These are phyloP conservation scores for Hamigera avellanea DNA, from an alignment of 495 filamentous ascomycete species.

Conservation along the genomic window DNA sequence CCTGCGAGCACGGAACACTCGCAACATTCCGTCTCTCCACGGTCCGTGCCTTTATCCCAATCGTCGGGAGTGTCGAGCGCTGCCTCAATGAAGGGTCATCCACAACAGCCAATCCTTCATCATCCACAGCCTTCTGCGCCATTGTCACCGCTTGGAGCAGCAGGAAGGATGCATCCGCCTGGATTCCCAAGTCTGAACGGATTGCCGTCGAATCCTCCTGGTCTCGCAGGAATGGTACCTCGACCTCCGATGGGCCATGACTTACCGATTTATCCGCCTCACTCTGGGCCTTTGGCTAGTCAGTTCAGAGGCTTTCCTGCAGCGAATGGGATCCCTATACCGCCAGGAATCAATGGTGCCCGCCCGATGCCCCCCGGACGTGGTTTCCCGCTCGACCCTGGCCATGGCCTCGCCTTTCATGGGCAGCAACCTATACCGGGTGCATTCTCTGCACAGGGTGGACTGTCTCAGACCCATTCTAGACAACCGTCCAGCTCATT, in stretches of 20 bases:
- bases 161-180: constrained; percentile 39
- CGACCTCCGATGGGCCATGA: constrained; percentile 31
- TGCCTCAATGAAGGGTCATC: constrained; percentile 18
- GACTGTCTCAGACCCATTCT: constrained; percentile 41
- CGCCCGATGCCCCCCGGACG: constrained; percentile 50
- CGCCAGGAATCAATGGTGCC: constrained; percentile 46
- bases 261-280: constrained; percentile 44
- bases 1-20: constrained; percentile 25
- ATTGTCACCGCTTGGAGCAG: constrained; percentile 36
- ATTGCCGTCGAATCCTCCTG: constrained; percentile 42
- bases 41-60: constrained; percentile 25
- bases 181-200: constrained; percentile 35
- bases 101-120: constrained; percentile 28
- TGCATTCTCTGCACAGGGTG: constrained; percentile 20
- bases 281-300: constrained; percentile 26
- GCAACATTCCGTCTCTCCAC: constrained; percentile 30
- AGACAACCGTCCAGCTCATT: constrained; percentile 49
- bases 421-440: constrained; percentile 22
- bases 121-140: constrained; percentile 42
- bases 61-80: constrained; percentile 19
- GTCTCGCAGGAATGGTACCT: constrained; percentile 40
- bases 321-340: constrained; percentile 47
- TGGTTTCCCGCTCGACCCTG: constrained; percentile 48
- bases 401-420: constrained; percentile 23
- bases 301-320: constrained; percentile 42